These are phyloP conservation scores for Tinospora cordifolia DNA, from an alignment of 164 flowering plant genomes.

Conservation along the genomic window DNA sequence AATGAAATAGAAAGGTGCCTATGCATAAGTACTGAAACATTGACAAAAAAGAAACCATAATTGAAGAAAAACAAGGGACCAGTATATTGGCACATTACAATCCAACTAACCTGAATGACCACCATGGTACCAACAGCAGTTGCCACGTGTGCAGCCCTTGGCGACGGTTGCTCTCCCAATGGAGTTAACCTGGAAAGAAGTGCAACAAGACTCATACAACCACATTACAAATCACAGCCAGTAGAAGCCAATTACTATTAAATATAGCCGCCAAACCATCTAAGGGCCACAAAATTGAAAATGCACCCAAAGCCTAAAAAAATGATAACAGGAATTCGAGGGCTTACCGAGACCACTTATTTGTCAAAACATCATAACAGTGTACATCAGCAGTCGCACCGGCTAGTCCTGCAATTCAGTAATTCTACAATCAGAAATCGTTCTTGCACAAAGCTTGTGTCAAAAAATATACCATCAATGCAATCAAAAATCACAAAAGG, in stretches of 20 bases:
- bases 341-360: conserved; percentile 91
- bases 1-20: conserved; percentile 6
- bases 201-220: conserved; percentile 5
- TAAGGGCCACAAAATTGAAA: neutral
- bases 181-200: conserved; percentile 64
- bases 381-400: conserved; percentile 99
- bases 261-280: neutral
- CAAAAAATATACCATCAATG: neutral
- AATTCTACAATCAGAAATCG: conserved; percentile 2
- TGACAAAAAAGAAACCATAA: neutral
- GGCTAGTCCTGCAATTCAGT: conserved; percentile 70
- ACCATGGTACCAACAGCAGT: conserved; percentile 99
- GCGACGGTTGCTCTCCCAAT: conserved; percentile 95
- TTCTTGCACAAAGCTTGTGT: neutral
- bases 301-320: neutral
- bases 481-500: neutral
- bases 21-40: neutral
- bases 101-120: conserved; percentile 79
- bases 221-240: neutral
- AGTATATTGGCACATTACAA: neutral
- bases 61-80: neutral
- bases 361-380: conserved; percentile 86
- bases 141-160: conserved; percentile 99
- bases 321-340: neutral
- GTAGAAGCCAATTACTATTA: neutral